phyloP scores from a whole-genome alignment of 306 rosid species.

The Gleditsia sinensis region DNA sequence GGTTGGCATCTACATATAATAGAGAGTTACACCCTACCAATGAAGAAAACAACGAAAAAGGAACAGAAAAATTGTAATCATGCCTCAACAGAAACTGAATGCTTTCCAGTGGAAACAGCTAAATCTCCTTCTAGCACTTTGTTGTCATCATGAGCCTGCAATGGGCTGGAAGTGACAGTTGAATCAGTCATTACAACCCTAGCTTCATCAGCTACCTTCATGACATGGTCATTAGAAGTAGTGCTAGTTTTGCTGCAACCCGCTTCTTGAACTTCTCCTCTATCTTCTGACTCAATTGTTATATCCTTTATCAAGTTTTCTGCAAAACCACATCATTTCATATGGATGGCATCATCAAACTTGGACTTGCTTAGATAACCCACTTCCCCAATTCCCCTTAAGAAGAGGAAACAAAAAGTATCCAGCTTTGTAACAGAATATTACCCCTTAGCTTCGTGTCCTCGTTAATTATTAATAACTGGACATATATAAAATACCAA shows the following conservation, averaged over 20 bases:
- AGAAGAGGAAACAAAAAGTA: not conserved
- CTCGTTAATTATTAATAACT: conserved; percentile 14
- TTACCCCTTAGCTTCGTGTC: not conserved
- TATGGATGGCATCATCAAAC: not conserved
- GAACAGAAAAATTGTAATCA: conserved; percentile 33
- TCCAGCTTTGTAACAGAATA: conserved; percentile 1
- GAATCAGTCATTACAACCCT: conserved; percentile 44
- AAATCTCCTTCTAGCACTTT: conserved; percentile 51
- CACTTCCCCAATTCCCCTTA: not conserved
- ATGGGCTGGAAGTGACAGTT: conserved; percentile 35
- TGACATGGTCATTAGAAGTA: conserved; percentile 39
- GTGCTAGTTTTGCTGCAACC: conserved; percentile 41
- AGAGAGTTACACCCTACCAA: conserved; percentile 18
- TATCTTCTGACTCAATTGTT: conserved; percentile 41
- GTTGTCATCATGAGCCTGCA: conserved; percentile 34
- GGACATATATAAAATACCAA: conserved; percentile 9
- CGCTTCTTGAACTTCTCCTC: conserved; percentile 43
- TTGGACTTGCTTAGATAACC: not conserved
- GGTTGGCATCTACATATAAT: conserved; percentile 12
- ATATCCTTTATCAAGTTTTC: conserved; percentile 43
- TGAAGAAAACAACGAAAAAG: not conserved
- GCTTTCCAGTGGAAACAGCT: conserved; percentile 45
- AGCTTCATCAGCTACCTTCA: conserved; percentile 39
- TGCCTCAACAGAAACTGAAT: conserved; percentile 73
- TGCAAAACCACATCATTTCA: conserved; percentile 29